Conservation (phyloP, 306 rosid genomes). For the Ziziphus jujuba region DNA sequence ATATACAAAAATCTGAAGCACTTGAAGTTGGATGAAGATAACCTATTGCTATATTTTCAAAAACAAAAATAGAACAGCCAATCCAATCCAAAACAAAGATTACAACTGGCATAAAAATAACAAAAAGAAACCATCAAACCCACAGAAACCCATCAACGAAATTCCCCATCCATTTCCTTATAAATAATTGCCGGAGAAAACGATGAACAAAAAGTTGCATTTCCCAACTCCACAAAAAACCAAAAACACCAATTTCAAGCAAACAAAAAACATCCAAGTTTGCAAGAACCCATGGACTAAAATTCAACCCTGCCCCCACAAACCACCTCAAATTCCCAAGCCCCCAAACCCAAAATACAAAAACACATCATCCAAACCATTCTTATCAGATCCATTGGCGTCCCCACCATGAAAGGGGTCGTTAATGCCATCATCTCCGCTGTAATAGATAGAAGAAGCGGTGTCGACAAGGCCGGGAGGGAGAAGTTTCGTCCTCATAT, state of each 20-base stretch:
- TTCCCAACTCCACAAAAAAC: background rate
- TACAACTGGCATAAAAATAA: background rate
- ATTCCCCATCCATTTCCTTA: background rate
- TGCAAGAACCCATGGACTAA: constrained; percentile 23
- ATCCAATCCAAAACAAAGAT: constrained; percentile 4
- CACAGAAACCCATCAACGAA: background rate
- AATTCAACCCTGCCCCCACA: constrained; percentile 14
- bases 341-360: background rate
- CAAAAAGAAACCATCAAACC: background rate
- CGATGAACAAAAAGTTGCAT: background rate
- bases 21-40: background rate
- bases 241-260: too few species aligned
- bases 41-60: background rate
- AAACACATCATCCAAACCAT: constrained; percentile 32
- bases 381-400: background rate
- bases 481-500: too few species aligned
- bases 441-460: constrained; percentile 67
- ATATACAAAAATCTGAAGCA: background rate
- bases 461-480: constrained; percentile 69
- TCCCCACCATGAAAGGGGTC: background rate
- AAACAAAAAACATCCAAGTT: constrained; percentile 9
- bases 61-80: background rate
- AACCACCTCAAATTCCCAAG: constrained; percentile 8
- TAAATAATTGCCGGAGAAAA: background rate
- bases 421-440: background rate